Conservation (phyloP, 306 rosid species). For the Glycine latifolia region DNA sequence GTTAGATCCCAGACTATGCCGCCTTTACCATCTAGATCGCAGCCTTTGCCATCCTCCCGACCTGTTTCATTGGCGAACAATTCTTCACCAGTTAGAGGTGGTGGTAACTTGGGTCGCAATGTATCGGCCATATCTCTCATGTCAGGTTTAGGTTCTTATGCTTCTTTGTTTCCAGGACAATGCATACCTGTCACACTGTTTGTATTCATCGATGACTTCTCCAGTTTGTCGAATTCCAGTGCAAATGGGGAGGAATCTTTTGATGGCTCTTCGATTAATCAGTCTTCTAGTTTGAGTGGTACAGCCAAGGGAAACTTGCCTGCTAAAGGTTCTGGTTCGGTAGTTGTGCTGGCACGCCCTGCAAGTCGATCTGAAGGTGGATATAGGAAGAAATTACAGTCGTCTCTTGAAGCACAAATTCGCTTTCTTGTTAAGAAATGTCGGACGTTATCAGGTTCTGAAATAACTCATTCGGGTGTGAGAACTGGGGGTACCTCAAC, state of each 20-base stretch:
- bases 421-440: conserved; percentile 85
- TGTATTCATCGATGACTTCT: conserved; percentile 83
- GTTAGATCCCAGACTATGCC: conserved; percentile 62
- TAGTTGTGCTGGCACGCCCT: conserved; percentile 91
- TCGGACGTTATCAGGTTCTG: conserved; percentile 74
- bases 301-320: conserved; percentile 65
- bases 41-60: conserved; percentile 61
- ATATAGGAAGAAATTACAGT: conserved; percentile 79
- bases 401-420: conserved; percentile 88
- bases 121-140: conserved; percentile 72
- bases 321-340: conserved; percentile 80
- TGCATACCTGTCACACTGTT: conserved; percentile 88
- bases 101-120: conserved; percentile 69
- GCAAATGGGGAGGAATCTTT: conserved; percentile 65
- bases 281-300: conserved; percentile 62
- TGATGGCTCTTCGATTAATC: conserved; percentile 61
- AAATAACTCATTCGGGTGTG: conserved; percentile 66
- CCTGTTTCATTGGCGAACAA: conserved; percentile 57
- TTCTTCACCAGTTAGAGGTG: conserved; percentile 74
- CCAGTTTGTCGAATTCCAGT: conserved; percentile 56
- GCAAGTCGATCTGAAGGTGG: conserved; percentile 84
- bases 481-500: conserved; percentile 67
- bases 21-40: conserved; percentile 59
- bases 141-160: conserved; percentile 91
- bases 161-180: conserved; percentile 95